Evolutionary conservation across 805 yeast genomes (phyloP).

Genomic region (Barnettozyma californica): DNA sequence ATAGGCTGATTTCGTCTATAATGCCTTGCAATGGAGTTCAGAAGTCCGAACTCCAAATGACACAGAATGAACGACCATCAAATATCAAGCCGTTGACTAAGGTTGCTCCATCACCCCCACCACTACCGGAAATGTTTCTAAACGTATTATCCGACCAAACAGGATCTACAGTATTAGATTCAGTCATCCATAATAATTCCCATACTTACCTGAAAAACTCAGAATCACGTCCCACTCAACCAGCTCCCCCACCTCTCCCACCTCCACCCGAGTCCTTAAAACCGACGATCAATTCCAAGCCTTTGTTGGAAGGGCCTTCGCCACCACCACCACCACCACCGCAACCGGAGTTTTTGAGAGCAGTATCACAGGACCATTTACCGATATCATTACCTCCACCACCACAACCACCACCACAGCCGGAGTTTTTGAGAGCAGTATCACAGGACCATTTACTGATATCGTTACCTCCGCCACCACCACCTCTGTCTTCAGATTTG

Average conservation of each 20-base stretch:
- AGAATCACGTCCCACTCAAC: neutral
- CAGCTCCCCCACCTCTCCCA: constrained; percentile 19
- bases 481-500: constrained; percentile 8
- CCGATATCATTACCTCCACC: constrained; percentile 13
- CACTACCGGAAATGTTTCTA: neutral
- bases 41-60: neutral
- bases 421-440: constrained; percentile 1
- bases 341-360: constrained; percentile 3
- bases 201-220: neutral
- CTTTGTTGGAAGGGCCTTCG: neutral
- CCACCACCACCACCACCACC: constrained; percentile 10
- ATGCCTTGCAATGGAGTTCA: neutral
- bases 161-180: neutral
- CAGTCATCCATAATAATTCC: neutral
- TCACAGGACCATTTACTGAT: constrained; percentile 3
- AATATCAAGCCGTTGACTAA: neutral
- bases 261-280: constrained; percentile 5
- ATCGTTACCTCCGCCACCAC: constrained; percentile 18
- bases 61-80: neutral
- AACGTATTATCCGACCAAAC: neutral
- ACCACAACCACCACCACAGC: constrained; percentile 8
- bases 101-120: neutral
- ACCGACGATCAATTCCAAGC: constrained; percentile 4
- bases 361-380: neutral
- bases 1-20: neutral